Evolutionary conservation across 768 basidiomycete genomes (phyloP).

Genomic region (Lactarius psammicola): DNA sequence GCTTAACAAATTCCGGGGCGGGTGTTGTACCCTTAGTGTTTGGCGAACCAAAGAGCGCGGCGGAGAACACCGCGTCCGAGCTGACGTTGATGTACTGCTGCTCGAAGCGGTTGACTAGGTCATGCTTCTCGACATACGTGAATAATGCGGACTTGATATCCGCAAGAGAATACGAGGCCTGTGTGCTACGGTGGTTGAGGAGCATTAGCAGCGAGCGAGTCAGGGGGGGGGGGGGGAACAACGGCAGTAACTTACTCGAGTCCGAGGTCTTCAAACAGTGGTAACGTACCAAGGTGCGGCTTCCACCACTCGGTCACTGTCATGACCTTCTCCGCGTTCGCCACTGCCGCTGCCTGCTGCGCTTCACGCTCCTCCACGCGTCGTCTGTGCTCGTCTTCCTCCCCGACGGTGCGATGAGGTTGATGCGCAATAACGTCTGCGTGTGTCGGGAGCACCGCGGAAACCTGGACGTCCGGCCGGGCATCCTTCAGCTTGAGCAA

Average conservation of each 20-base stretch:
- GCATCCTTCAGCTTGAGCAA: constrained; percentile 70
- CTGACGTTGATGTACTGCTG: constrained; percentile 73
- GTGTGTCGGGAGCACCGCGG: constrained; percentile 55
- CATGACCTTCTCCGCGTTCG: constrained; percentile 46
- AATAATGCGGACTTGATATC: constrained; percentile 61
- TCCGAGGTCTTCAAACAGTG: constrained; percentile 62
- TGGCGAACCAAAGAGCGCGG: constrained; percentile 36
- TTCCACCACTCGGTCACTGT: constrained; percentile 73
- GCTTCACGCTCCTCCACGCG: constrained; percentile 57
- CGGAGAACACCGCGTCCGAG: constrained; percentile 35
- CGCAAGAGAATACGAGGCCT: constrained; percentile 50
- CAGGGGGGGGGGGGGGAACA: too few species aligned
- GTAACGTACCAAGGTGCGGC: constrained; percentile 54
- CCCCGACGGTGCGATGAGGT: constrained; percentile 58
- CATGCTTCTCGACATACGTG: constrained; percentile 57
- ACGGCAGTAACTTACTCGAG: constrained; percentile 48
- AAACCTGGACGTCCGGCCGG: constrained; percentile 36
- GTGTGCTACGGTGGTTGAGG: constrained; percentile 41
- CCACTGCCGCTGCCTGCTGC: constrained; percentile 50
- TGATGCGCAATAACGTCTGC: constrained; percentile 53
- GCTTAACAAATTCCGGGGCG: constrained; percentile 54
- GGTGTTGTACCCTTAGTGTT: constrained; percentile 29
- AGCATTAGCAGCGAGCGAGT: constrained; percentile 1
- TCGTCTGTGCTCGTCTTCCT: constrained; percentile 61
- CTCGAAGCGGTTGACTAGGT: constrained; percentile 63